These are phyloP conservation scores for Dothideomycetes sp. DNA, from an alignment of 2,329 filamentous ascomycete species.

Conservation along the genomic window DNA sequence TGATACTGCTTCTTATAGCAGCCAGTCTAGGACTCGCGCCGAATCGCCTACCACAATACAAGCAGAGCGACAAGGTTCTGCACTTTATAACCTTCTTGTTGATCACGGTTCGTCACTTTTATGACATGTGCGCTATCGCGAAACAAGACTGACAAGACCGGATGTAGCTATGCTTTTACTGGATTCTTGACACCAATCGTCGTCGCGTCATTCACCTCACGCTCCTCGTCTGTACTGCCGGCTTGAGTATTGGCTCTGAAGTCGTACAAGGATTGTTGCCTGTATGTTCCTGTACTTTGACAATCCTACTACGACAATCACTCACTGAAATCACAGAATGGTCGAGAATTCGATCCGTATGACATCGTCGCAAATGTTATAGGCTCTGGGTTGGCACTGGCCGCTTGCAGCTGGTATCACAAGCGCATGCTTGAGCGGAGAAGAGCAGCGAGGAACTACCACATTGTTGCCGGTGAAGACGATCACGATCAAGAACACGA, in stretches of 20 bases:
- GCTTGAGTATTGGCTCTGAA: conserved; percentile 63
- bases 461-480: conserved; percentile 51
- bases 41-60: conserved; percentile 45
- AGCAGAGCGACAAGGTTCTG: conserved; percentile 71
- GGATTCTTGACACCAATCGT: conserved; percentile 85
- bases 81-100: conserved; percentile 84
- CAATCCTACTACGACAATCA: background rate
- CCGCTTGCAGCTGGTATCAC: conserved; percentile 82
- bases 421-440: conserved; percentile 88
- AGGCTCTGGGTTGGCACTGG: conserved; percentile 62
- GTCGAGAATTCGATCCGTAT: conserved; percentile 57
- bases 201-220: conserved; percentile 78
- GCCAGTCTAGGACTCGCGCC: conserved; percentile 70
- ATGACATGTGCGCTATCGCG: background rate
- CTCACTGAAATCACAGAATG: conserved; percentile 23
- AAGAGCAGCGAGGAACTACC: conserved; percentile 61
- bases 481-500: conserved; percentile 43
- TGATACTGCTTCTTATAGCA: conserved; percentile 54
- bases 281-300: conserved; percentile 34
- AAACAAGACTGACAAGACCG: background rate
- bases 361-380: conserved; percentile 82
- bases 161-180: conserved; percentile 65
- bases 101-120: conserved; percentile 50
- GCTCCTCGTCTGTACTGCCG: conserved; percentile 64
- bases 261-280: conserved; percentile 64